A percentile compares a stretch with the other conserved stretches of the same genome.
phyloP scores from a whole-genome alignment of 169 alveolate species.

The Cyclospora cayetanensis region DNA sequence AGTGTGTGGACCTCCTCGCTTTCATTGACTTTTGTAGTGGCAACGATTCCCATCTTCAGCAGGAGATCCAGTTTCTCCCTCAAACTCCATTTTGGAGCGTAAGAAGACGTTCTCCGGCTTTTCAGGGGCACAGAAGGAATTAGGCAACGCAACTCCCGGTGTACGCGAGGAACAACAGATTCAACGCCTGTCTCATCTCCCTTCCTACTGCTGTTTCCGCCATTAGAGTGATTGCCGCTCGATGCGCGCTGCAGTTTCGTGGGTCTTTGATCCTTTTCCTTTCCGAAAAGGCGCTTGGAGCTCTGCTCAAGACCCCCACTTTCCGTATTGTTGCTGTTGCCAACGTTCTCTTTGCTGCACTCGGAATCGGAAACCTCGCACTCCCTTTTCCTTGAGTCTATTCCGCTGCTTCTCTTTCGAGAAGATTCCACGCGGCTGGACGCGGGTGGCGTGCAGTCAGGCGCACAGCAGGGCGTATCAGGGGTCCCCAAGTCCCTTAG shows the following conservation, averaged over 20 bases:
- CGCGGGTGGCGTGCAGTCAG: not conserved
- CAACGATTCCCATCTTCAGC: conserved; percentile 54
- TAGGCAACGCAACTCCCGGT: conserved; percentile 37
- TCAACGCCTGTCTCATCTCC: conserved; percentile 19
- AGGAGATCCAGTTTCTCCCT: conserved; percentile 31
- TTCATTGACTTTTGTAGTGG: conserved; percentile 38
- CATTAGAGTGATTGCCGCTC: not conserved
- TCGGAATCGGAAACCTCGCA: not conserved
- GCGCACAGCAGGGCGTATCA: conserved; percentile 20
- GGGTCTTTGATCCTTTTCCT: too few relatives aligned
- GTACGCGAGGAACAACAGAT: not conserved
- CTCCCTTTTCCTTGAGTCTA: conserved; percentile 1
- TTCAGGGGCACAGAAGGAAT: conserved; percentile 15
- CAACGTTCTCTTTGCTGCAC: not conserved
- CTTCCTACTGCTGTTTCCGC: not conserved
- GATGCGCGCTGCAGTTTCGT: conserved; percentile 3
- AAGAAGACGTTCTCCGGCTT: conserved; percentile 57
- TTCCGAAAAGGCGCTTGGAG: too few relatives aligned
- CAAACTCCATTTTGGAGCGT: conserved; percentile 40
- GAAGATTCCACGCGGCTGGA: not conserved
- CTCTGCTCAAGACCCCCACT: too few relatives aligned
- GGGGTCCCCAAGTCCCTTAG: too few relatives aligned
- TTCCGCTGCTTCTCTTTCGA: not conserved
- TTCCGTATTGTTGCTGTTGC: not conserved
- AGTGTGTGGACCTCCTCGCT: conserved; percentile 66